phyloP scores from a whole-genome alignment of 2,329 filamentous ascomycete species.

The Nigrospora sphaerica region DNA sequence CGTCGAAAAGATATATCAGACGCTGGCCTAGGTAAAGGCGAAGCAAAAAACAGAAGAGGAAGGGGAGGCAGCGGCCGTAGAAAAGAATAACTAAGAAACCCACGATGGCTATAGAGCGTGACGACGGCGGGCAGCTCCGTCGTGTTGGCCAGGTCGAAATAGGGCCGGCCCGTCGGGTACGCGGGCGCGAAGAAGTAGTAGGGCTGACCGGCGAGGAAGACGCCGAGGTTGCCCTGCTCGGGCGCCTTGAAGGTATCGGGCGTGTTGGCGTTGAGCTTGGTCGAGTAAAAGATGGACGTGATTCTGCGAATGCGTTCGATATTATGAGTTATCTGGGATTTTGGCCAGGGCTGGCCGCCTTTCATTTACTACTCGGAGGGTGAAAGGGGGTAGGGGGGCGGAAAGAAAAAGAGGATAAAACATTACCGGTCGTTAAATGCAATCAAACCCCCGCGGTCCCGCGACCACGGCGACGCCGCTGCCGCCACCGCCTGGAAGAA shows the following conservation, averaged over 20 bases:
- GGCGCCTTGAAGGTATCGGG: constrained; percentile 54
- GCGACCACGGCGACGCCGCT: constrained; percentile 36
- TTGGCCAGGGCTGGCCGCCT: too few relatives aligned
- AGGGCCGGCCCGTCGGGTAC: constrained; percentile 36
- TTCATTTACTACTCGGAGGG: too few relatives aligned
- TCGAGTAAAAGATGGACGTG: constrained; percentile 47
- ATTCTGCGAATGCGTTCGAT: constrained; percentile 23
- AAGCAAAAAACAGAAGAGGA: too few relatives aligned
- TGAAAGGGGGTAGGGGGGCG: too few relatives aligned
- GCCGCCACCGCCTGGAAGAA: constrained; percentile 53
- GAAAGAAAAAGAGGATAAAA: too few relatives aligned
- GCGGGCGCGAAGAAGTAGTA: constrained; percentile 52
- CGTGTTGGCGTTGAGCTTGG: constrained; percentile 56
- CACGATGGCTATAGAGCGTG: constrained; percentile 44
- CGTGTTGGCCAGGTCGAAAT: constrained; percentile 28
- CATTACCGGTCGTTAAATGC: constrained; percentile 48
- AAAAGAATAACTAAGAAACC: too few relatives aligned
- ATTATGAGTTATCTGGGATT: too few relatives aligned
- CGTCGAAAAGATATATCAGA: too few relatives aligned
- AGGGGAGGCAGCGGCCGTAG: too few relatives aligned
- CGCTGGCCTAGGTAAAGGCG: too few relatives aligned
- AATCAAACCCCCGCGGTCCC: constrained; percentile 49
- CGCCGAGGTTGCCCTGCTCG: constrained; percentile 51
- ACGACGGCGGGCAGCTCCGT: constrained; percentile 43
- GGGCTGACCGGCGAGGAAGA: constrained; percentile 49